Evolutionary conservation across 2,329 filamentous ascomycete species (phyloP), one percentile per base, ranked within the genome.

Genomic region (Ophiostoma australiae): DNA sequence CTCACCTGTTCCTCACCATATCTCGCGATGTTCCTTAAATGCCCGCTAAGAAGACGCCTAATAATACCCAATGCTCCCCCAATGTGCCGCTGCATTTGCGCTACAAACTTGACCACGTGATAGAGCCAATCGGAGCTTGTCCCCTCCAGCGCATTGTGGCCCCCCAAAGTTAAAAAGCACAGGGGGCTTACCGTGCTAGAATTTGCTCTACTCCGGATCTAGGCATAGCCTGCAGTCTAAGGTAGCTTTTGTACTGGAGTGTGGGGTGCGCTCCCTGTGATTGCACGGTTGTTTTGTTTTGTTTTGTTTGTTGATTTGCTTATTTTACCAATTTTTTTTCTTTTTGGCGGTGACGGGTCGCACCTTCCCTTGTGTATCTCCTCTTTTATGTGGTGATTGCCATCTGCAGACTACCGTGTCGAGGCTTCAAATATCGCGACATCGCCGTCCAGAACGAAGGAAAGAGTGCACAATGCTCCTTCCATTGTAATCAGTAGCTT

Each of bases 171-270:
- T 27, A 27, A 58, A 58, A 23, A 27, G 4, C 58, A 61, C 58
- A 61, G 58, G 23, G 20, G 23, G 23, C 52, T 27, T 11, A 27
- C 52, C 52, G 52, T 58, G n/a, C 52, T 58, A 58, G n/a, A 55
- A 58, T 13, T 27, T 23, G n/a, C 8, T 27, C 52, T 58, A 58
- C n/a, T 58, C 55, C 27, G 33, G 55, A 61, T 61, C 27, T 11
- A 61, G 58, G 11, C 11, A 17, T 63, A 63, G 58, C 27, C 52
- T 63, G 27, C 27, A 63, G 27, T 58, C 11, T 17, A 23, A 15
- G n/a, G 70, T 71, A 71, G 70, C 61, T 69, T 37, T 35, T 44
- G 27, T 8, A 33, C 67, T 68, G 70, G 70, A 48, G 68, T 58
- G 2, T 66, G 52, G 52, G 52, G 52, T 58, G 48, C 48, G n/a